Evolutionary conservation across 2,329 filamentous ascomycete species (phyloP), one percentile per base, ranked within the genome.

Genomic region (Arthrinium phaeospermum): DNA sequence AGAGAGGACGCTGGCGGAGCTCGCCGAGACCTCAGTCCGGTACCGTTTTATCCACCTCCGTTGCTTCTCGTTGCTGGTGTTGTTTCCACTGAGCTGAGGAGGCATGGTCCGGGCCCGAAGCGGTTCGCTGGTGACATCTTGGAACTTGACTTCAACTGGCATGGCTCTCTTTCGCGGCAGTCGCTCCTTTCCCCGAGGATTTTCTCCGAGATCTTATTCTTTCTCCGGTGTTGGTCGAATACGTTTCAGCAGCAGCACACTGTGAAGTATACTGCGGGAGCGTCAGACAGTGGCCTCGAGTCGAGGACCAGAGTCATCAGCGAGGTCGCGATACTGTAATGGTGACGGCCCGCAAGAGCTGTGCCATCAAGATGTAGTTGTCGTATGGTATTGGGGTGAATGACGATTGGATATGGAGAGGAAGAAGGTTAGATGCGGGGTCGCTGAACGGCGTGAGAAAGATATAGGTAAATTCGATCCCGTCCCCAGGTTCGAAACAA

Each of bases 11-110:
- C 92, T 95, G 80, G 92, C 93, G 51, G 91, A 87, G 82, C 91
- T 93, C 64, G 94, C 94, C 74, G 93, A 91, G 76, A 96, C 91
- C 83, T 96, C 93, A 68, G 92, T 95, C 75, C 93, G 90, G 82
- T 96, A 96, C 76, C 88, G 89, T 84, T 94, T 95, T 78, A 92
- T 86, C 85, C 92, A 92, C 77, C 82, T 82, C 76, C 79, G 77
- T 77, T 78, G 78, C 75, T 79, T 78, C 75, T 80, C 79, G 76
- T 77, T 78, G 74, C 72, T 77, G 74, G 68, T 78, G 67, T 46
- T 71, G 71, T 67, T 71, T 57, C 45, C 67, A 77, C 74, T 78
- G 76, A 77, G 75, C 76, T 79, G 81, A 47, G 69, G 69, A 83
- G 83, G 82, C 84, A 86, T 86, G 81, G 79, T 85, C 78, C 83